Evolutionary conservation across 2,329 filamentous ascomycete genomes (phyloP), one percentile per base, ranked within the genome.

Genomic region (Knufia petricola): DNA sequence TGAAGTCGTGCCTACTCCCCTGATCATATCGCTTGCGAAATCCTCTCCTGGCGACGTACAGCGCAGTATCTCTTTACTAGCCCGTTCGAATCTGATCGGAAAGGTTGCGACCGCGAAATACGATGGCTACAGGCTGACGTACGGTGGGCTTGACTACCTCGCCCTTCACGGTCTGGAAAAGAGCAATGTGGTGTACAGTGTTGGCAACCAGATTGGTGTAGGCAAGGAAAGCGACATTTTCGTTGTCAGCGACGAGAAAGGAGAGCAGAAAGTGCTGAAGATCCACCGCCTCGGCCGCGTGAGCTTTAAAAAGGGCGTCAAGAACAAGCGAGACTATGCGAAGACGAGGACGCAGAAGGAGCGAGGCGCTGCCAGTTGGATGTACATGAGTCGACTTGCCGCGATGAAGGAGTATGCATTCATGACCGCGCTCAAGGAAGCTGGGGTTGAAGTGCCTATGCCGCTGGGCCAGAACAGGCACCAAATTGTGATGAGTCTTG

Each of bases 161-260:
- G 87, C 92, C 13, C 76, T 98, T 47, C 88, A 96, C 69, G 82
- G 87, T 0, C 84, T 96, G 65, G 83, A 89, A 50, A 84, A 85
- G 59, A 76, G 81, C 55, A 83, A 84, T 58, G 78, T 77, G 49
- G 78, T 96, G 34, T 96, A 94, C 76, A 94, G 86, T 58, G 87
- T 96, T 3, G 92, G 92, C 46, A 92, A 85, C 66, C 85, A 94
- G 61, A 87, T 98, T 56, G 92, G 94, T 41, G 89, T 96, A 2
- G 92, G 92, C 47, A 98, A 98, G 66, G 92, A 98, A 70, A 94
- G 87, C 58, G 92, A 98, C 63, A 96, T 98, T 62, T 85, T 94
- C 66, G 83, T 96, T 50, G 89, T 95, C 42, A 90, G 92, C 48
- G 81, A 88, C 60, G 76, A 87, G 46, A 76, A 75, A 4, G 88